These are phyloP conservation scores for Diaporthe sp. DNA, from an alignment of 2,329 filamentous ascomycete species.

Conservation along the genomic window DNA sequence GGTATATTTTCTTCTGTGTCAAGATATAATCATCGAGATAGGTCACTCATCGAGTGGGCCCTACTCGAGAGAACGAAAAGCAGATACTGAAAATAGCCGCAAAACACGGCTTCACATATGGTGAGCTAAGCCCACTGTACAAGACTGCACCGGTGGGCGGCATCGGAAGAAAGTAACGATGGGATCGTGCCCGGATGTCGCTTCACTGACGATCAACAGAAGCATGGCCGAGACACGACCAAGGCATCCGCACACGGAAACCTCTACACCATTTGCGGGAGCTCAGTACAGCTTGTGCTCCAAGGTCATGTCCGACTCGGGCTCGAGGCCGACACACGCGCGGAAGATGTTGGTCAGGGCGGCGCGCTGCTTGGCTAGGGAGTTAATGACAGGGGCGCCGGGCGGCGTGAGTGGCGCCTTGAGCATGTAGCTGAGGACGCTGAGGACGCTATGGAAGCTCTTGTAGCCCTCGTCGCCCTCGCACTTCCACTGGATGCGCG, in stretches of 20 bases:
- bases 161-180: constrained; percentile 13
- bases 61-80: not conserved
- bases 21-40: not conserved
- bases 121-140: not conserved
- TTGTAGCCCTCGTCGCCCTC: constrained; percentile 79
- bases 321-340: constrained; percentile 95
- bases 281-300: constrained; percentile 42
- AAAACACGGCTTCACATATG: constrained; percentile 3
- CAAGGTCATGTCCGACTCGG: constrained; percentile 89
- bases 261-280: not conserved
- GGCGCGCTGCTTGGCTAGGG: constrained; percentile 94
- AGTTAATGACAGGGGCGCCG: constrained; percentile 95
- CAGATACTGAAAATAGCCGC: not conserved
- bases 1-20: constrained; percentile 39
- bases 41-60: not conserved
- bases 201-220: not conserved
- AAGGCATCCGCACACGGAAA: not conserved
- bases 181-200: not conserved
- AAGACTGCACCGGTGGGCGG: not conserved
- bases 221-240: not conserved
- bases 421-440: constrained; percentile 99
- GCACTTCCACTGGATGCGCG: constrained; percentile 91
- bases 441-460: constrained; percentile 97
- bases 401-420: constrained; percentile 94
- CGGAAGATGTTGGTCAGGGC: constrained; percentile 99